These are phyloP conservation scores for Phytophthora sp. DNA, from an alignment of 352 stramenopile species.

Conservation along the genomic window DNA sequence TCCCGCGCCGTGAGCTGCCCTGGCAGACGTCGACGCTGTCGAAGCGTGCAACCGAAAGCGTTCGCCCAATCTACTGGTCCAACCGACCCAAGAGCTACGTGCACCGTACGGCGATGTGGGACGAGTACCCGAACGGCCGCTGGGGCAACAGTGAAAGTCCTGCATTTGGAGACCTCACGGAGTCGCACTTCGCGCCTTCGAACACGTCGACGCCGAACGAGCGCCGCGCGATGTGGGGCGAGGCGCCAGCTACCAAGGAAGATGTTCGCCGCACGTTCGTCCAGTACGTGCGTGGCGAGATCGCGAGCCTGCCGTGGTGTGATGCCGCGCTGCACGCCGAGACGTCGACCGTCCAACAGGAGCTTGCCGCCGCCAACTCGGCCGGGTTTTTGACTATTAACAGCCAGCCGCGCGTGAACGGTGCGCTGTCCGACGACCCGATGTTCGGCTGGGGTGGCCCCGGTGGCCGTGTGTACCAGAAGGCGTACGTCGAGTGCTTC, in stretches of 20 bases:
- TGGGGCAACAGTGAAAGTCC: constrained; percentile 96
- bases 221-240: constrained; percentile 95
- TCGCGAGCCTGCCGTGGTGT: constrained; percentile 97
- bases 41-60: constrained; percentile 87
- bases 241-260: constrained; percentile 83
- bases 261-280: constrained; percentile 97
- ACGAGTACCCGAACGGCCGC: constrained; percentile 97
- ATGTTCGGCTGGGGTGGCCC: constrained; percentile 97
- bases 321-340: constrained; percentile 96
- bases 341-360: constrained; percentile 88
- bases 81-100: constrained; percentile 98
- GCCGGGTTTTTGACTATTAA: constrained; percentile 97
- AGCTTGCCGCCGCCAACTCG: constrained; percentile 77
- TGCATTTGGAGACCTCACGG: constrained; percentile 96
- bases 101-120: constrained; percentile 96
- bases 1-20: constrained; percentile 81
- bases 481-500: constrained; percentile 99
- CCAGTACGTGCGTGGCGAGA: constrained; percentile 95
- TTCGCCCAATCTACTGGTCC: constrained; percentile 99
- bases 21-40: constrained; percentile 93
- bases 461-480: constrained; percentile 98
- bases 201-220: constrained; percentile 61
- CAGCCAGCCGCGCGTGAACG: constrained; percentile 93
- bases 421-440: constrained; percentile 87
- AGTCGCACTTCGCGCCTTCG: constrained; percentile 94